Percentiles rank a stretch among this genome's conserved stretches.
Evolutionary conservation across 345 rosid species (phyloP).

Genomic region (Arabis hirsuta): DNA sequence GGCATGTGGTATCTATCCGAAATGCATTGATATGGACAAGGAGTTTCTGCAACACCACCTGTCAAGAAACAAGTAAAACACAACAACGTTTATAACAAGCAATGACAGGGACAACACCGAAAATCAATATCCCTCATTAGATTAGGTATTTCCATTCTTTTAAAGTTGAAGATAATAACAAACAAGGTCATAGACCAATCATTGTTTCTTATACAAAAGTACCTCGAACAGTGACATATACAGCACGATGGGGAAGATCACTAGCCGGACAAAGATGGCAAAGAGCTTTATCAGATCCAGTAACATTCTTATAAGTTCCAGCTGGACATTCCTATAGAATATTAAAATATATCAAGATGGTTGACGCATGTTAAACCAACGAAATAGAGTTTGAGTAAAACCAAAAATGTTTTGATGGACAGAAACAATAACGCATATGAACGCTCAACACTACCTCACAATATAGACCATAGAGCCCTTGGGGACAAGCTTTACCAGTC

Average conservation of each 20-base stretch:
- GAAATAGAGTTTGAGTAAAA: background rate
- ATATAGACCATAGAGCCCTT: slow-evolving; percentile 83
- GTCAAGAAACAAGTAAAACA: slow-evolving; percentile 31
- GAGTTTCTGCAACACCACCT: slow-evolving; percentile 88
- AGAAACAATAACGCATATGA: background rate
- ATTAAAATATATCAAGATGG: slow-evolving; percentile 8
- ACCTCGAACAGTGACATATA: slow-evolving; percentile 67
- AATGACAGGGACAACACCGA: background rate
- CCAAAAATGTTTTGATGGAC: slow-evolving; percentile 16
- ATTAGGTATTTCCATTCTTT: background rate
- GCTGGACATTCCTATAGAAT: slow-evolving; percentile 85
- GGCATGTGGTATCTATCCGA: slow-evolving; percentile 95
- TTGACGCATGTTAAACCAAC: slow-evolving; percentile 20
- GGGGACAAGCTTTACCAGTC: slow-evolving; percentile 88
- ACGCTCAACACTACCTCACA: slow-evolving; percentile 65
- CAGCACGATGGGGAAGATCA: slow-evolving; percentile 82
- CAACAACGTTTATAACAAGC: background rate
- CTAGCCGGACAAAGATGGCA: slow-evolving; percentile 65
- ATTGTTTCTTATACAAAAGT: slow-evolving; percentile 13
- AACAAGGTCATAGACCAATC: slow-evolving; percentile 10
- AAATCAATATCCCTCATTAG: background rate
- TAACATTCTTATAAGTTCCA: slow-evolving; percentile 83
- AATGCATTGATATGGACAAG: slow-evolving; percentile 84
- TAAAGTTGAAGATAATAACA: background rate
- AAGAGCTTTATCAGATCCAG: slow-evolving; percentile 71